Evolutionary conservation across 164 flowering plant species (phyloP).

Genomic region (Berberis vulgaris): DNA sequence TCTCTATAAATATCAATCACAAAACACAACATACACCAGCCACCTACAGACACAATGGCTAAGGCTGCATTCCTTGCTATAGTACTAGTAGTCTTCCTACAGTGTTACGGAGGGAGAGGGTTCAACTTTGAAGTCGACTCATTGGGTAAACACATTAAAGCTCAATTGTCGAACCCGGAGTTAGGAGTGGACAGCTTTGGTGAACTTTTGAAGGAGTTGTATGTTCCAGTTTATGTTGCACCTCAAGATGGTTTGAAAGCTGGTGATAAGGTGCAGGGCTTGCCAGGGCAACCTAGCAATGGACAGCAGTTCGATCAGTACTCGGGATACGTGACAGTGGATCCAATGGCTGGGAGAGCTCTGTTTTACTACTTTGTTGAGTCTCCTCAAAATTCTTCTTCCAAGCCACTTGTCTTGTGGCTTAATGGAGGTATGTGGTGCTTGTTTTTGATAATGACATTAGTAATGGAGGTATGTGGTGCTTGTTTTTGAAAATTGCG

Average conservation of each 20-base stretch:
- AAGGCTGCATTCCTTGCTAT: too few species aligned
- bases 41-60: too few species aligned
- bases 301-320: conserved; percentile 49
- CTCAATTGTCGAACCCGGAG: too few species aligned
- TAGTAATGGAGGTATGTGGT: conserved; percentile 24
- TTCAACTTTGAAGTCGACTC: too few species aligned
- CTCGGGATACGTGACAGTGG: conserved; percentile 46
- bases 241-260: conserved; percentile 29
- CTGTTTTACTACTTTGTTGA: conserved; percentile 44
- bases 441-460: neutral
- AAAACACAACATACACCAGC: too few species aligned
- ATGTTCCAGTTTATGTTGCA: conserved; percentile 21
- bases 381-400: conserved; percentile 22
- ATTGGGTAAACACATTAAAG: too few species aligned
- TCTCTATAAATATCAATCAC: too few species aligned
- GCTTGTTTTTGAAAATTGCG: neutral
- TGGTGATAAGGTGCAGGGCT: conserved; percentile 26
- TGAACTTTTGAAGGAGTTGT: neutral
- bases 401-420: conserved; percentile 14
- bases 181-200: too few species aligned
- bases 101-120: too few species aligned
- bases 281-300: conserved; percentile 46
- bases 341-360: conserved; percentile 35
- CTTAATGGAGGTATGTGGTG: conserved; percentile 33
- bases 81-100: too few species aligned